Percentiles rank a stretch among this genome's conserved stretches.
These are phyloP conservation scores for Solanum raphanifolium DNA, from an alignment of 257 asterid species.

Conservation along the genomic window DNA sequence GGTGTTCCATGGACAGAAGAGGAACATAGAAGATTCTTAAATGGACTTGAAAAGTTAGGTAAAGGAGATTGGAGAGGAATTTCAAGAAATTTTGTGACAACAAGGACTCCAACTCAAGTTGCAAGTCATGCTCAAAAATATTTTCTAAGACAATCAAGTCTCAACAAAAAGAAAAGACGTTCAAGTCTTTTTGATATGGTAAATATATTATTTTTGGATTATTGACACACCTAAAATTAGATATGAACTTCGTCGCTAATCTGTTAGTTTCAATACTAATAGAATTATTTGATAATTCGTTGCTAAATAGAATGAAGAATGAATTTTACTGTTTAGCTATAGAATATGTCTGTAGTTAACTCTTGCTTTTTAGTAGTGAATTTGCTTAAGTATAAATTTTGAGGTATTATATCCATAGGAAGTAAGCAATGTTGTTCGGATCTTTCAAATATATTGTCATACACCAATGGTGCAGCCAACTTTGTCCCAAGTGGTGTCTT, in stretches of 20 bases:
- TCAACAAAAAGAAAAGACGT: constrained; percentile 2
- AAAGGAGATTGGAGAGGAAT: constrained; percentile 46
- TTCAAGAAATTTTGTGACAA: constrained; percentile 19
- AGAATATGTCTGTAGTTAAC: neutral
- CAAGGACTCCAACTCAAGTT: constrained; percentile 35
- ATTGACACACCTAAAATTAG: neutral
- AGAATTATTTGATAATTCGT: neutral
- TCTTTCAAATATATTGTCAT: neutral
- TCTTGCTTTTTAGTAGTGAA: neutral
- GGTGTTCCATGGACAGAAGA: constrained; percentile 37
- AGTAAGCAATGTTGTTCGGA: neutral
- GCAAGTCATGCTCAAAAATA: constrained; percentile 37
- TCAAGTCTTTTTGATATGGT: constrained; percentile 14
- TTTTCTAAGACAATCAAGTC: constrained; percentile 18
- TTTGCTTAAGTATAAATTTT: neutral
- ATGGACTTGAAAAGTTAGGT: constrained; percentile 29
- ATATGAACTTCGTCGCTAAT: neutral
- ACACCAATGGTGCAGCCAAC: neutral
- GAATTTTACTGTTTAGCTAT: neutral
- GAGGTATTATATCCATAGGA: neutral
- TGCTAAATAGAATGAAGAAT: neutral
- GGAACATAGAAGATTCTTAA: constrained; percentile 24
- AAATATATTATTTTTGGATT: neutral
- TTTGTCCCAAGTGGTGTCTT: neutral
- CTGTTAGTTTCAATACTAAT: neutral